Evolutionary conservation across 1,284 basidiomycete genomes (phyloP).

Genomic region (Volvariella volvacea): DNA sequence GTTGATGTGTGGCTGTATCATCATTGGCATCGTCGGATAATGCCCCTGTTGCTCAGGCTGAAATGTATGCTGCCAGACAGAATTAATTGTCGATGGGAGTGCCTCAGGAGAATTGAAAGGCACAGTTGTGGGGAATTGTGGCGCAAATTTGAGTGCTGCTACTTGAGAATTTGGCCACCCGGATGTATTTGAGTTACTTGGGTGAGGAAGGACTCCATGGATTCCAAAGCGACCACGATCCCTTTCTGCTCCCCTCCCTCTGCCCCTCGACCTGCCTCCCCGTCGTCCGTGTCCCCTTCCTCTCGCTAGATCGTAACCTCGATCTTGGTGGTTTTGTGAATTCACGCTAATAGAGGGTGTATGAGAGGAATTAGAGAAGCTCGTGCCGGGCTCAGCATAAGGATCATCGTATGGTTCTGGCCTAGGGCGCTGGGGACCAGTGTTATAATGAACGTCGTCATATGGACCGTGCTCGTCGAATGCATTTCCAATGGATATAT

Average conservation of each 20-base stretch:
- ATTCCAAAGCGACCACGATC: no score
- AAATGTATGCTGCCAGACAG: conserved; percentile 2
- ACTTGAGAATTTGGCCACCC: no score
- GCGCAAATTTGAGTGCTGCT: no score
- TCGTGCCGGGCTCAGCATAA: conserved; percentile 44
- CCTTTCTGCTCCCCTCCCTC: no score
- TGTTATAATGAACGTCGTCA: conserved; percentile 51
- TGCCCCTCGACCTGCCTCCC: no score
- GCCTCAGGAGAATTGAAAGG: not conserved
- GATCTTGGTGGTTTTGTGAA: conserved; percentile 9
- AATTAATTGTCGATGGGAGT: not conserved
- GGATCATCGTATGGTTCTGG: conserved; percentile 74
- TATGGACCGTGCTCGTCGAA: conserved; percentile 60
- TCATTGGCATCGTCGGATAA: conserved; percentile 10
- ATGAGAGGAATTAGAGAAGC: no score
- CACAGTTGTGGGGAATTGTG: not conserved
- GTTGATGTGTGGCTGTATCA: conserved; percentile 77
- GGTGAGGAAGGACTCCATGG: no score
- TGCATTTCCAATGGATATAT: conserved; percentile 44
- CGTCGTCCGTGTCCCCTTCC: conserved; percentile 3
- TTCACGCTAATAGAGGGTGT: conserved; percentile 3
- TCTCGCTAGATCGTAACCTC: conserved; percentile 8
- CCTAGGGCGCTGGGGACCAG: conserved; percentile 48
- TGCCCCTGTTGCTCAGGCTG: not conserved
- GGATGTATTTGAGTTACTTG: no score